phyloP scores from a whole-genome alignment of 352 stramenopile genomes.

The Phytophthora vignae region DNA sequence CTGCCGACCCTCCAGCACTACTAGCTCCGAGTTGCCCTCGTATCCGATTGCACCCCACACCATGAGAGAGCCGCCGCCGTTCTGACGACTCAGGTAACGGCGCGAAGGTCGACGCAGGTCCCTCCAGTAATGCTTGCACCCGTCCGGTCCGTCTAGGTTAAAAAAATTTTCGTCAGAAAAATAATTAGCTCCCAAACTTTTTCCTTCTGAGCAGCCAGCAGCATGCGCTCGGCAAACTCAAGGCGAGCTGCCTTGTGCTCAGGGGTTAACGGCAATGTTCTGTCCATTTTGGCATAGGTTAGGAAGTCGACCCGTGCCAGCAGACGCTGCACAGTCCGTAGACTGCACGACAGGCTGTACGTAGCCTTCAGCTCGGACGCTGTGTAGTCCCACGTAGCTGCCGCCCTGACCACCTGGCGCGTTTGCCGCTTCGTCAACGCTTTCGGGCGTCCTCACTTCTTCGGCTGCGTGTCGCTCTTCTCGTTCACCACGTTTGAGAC shows the following conservation, averaged over 20 bases:
- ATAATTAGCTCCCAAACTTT: conserved; percentile 11
- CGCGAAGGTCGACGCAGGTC: conserved; percentile 4
- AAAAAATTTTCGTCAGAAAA: conserved; percentile 29
- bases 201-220: conserved; percentile 5
- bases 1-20: background rate
- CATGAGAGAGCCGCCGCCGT: too few relatives aligned
- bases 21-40: background rate
- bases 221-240: conserved; percentile 14
- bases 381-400: background rate
- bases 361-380: background rate
- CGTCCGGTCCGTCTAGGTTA: conserved; percentile 32
- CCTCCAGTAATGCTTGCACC: conserved; percentile 6
- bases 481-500: background rate
- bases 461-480: background rate
- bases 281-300: conserved; percentile 8
- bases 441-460: background rate
- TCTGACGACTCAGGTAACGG: conserved; percentile 18
- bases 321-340: background rate
- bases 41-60: background rate
- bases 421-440: background rate
- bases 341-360: background rate
- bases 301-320: conserved; percentile 2
- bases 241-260: conserved; percentile 23
- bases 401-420: conserved; percentile 1
- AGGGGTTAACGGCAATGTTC: conserved; percentile 8